These are phyloP conservation scores for Blastobotrys elegans DNA, from an alignment of 1,139 yeast genomes.

Conservation along the genomic window DNA sequence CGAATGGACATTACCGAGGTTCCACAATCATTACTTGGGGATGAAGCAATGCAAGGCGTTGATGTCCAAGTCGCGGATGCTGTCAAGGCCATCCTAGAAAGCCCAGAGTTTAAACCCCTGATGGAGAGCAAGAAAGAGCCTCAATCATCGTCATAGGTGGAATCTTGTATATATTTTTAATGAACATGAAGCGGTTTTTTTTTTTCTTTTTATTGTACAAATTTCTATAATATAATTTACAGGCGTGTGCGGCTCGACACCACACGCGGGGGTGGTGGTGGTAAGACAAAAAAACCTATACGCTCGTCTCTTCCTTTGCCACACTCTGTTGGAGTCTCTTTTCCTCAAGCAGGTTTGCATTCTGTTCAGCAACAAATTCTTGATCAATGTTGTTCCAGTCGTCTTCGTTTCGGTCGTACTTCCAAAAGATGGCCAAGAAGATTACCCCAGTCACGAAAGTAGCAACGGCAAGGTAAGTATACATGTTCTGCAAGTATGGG, in stretches of 20 bases:
- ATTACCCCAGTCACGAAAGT: conserved; percentile 54
- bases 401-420: conserved; percentile 55
- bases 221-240: too few relatives aligned
- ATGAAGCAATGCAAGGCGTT: conserved; percentile 22
- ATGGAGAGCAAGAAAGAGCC: conserved; percentile 16
- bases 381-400: conserved; percentile 54
- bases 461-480: conserved; percentile 55
- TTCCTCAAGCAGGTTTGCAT: conserved; percentile 22
- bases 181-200: neutral
- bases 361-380: conserved; percentile 29
- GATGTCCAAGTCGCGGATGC: conserved; percentile 64
- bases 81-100: conserved; percentile 65
- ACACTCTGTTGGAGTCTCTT: too few relatives aligned
- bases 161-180: neutral
- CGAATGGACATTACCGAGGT: conserved; percentile 29
- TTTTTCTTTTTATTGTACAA: too few relatives aligned
- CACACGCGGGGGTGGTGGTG: too few relatives aligned
- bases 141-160: neutral
- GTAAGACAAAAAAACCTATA: neutral
- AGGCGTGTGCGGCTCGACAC: too few relatives aligned
- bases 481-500: conserved; percentile 52
- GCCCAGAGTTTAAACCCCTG: conserved; percentile 50
- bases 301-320: too few relatives aligned
- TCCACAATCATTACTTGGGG: conserved; percentile 3
- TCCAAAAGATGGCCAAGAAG: conserved; percentile 59